Base-by-base conservation (phyloP, 163 green algal species). In the Chlamydomonas reinhardtii region DNA sequence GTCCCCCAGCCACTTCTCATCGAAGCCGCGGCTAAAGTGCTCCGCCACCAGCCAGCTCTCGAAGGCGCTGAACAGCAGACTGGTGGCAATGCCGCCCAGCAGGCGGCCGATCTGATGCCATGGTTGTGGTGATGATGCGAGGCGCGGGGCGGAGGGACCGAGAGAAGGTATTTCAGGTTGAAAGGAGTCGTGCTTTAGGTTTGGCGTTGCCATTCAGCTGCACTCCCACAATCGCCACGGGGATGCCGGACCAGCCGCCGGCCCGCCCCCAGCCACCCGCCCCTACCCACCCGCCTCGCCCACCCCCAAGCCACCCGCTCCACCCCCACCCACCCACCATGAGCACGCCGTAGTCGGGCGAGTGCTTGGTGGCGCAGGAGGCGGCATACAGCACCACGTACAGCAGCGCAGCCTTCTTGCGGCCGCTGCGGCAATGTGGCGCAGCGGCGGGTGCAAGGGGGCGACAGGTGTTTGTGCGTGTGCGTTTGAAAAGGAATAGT, bases 31-130 rank as follows among this genome's bases (percentile, higher is more conserved):
- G 80, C 93, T 94, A 84, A 97, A 97, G 93, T 99, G 98, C 91
- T 99, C 97, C 17, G 94, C 94, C 15, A 99, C 97, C 34, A 99
- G 91, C 98, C 98, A 99, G 0, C 95, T 97, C 93, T 99, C 98
- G 82, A 99, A 99, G n/a, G 89, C 92, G 24, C 76, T 91, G 92
- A 97, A 98, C 43, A 98, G 92, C 62, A 98, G 92, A 25, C 89
- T 95, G 32, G 96, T 98, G 20, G 96, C 93, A 37, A 98, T 94
- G 79, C 96, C 96, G 0, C 96, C 96, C 54, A 98, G 87, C 73
- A 98, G 77, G 5, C 96, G 92, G 3, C 96, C 95, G 0, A 97
- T 22, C 94, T 87, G 34, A n/a, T n/a, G n/a, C n/a, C n/a, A n/a
- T n/a, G n/a, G n/a, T n/a, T n/a, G n/a, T n/a, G n/a, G n/a, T n/a